Conservation (phyloP, 371 early-diverging fungal genomes). For the Coemansia sp. region DNA sequence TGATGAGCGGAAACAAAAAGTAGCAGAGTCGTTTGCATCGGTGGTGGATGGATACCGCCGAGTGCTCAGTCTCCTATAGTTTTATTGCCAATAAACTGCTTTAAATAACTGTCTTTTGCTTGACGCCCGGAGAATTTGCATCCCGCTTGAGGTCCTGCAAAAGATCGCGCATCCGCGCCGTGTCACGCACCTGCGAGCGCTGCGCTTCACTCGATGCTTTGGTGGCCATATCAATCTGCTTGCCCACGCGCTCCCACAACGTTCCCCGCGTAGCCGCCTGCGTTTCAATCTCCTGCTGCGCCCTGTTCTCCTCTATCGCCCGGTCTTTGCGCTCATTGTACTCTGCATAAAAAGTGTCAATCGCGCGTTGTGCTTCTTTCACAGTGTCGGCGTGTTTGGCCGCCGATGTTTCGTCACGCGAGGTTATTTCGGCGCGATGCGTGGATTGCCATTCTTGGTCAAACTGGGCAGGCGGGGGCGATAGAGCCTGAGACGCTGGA, state of each 20-base stretch:
- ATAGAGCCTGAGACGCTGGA: background rate
- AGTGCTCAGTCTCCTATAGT: slow-evolving; percentile 59
- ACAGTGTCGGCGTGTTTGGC: slow-evolving; percentile 70
- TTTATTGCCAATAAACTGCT: no score
- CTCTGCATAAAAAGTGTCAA: slow-evolving; percentile 92
- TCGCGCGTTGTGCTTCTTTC: slow-evolving; percentile 70
- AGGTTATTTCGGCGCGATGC: slow-evolving; percentile 68
- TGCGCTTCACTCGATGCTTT: slow-evolving; percentile 26
- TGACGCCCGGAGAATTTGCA: slow-evolving; percentile 70
- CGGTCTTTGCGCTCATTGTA: slow-evolving; percentile 88
- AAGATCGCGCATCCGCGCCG: slow-evolving; percentile 80
- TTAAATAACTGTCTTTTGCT: slow-evolving; percentile 7
- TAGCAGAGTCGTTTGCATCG: slow-evolving; percentile 69
- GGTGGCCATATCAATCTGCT: slow-evolving; percentile 64
- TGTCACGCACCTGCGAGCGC: slow-evolving; percentile 55
- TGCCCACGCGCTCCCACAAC: slow-evolving; percentile 73
- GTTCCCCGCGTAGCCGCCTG: slow-evolving; percentile 66
- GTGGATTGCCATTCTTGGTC: slow-evolving; percentile 73
- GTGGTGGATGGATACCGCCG: slow-evolving; percentile 80
- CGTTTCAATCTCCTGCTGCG: slow-evolving; percentile 49
- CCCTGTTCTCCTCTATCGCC: slow-evolving; percentile 72
- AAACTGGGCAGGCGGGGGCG: slow-evolving; percentile 21
- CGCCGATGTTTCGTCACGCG: slow-evolving; percentile 72
- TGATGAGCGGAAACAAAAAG: slow-evolving; percentile 65
- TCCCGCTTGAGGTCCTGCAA: slow-evolving; percentile 78